Conservation (phyloP, 306 rosid species). For the Corylus heterophylla region DNA sequence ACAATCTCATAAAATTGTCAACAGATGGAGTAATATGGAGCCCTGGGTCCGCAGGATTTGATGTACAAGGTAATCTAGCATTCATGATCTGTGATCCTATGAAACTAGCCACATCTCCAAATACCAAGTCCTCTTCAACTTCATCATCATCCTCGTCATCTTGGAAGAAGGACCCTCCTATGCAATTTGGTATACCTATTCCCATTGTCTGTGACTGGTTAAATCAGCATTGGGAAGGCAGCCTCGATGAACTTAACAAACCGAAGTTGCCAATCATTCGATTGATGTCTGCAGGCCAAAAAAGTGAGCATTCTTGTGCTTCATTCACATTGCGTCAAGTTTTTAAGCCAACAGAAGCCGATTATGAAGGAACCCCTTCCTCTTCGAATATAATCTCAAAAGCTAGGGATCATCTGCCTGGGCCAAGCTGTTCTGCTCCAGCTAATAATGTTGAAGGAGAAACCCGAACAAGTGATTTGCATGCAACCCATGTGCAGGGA, state of each 20-base stretch:
- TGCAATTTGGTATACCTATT: constrained; percentile 95
- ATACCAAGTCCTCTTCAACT: constrained; percentile 80
- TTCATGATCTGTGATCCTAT: constrained; percentile 98
- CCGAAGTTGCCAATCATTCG: constrained; percentile 89
- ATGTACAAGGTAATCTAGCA: constrained; percentile 88
- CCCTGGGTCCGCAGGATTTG: constrained; percentile 97
- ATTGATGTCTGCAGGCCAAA: constrained; percentile 79
- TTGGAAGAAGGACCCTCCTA: constrained; percentile 80
- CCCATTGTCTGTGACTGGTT: constrained; percentile 93
- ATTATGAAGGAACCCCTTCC: constrained; percentile 71
- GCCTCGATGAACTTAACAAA: constrained; percentile 93
- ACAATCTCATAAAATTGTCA: constrained; percentile 89
- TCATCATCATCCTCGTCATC: constrained; percentile 75
- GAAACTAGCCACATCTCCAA: constrained; percentile 94
- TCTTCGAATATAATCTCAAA: constrained; percentile 62
- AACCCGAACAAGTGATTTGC: constrained; percentile 39
- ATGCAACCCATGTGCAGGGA: constrained; percentile 68
- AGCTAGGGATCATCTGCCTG: constrained; percentile 50
- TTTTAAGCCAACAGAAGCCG: constrained; percentile 72
- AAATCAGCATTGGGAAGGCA: constrained; percentile 99
- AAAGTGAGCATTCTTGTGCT: constrained; percentile 87
- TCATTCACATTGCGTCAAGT: constrained; percentile 82
- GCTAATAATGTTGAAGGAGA: constrained; percentile 65
- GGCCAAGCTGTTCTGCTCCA: constrained; percentile 57
- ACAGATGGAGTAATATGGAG: constrained; percentile 81